Conservation (phyloP, 176 grass and related monocot genomes). For the Dendrocalamus sinicus region DNA sequence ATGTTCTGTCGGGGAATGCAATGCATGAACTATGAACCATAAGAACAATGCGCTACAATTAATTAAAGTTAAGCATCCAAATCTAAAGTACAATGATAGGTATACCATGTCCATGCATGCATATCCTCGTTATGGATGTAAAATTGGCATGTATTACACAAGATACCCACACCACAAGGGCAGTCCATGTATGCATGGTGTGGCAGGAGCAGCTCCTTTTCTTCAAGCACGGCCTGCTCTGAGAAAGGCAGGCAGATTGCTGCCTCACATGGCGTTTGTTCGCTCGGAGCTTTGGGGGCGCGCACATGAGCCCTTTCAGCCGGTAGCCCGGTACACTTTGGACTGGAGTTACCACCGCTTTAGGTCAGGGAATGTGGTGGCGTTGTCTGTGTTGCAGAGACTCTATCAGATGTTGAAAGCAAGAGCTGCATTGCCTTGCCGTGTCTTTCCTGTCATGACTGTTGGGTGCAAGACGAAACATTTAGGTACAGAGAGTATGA, state of each 20-base stretch:
- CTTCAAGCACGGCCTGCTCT: slow-evolving; percentile 2
- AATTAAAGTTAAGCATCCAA: not conserved
- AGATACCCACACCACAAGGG: not conserved
- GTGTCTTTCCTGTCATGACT: too few relatives aligned
- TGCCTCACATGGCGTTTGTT: slow-evolving; percentile 26
- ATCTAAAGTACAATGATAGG: not conserved
- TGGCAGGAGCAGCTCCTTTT: slow-evolving; percentile 1
- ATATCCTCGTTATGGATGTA: not conserved
- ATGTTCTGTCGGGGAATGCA: not conserved
- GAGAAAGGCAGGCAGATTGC: slow-evolving; percentile 45
- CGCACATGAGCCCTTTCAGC: not conserved
- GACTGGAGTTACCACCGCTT: not conserved
- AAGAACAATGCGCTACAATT: slow-evolving; percentile 10
- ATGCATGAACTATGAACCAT: not conserved
- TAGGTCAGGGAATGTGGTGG: not conserved
- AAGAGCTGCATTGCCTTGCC: not conserved
- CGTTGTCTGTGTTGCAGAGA: not conserved
- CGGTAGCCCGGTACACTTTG: not conserved
- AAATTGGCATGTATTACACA: not conserved
- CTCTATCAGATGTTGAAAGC: not conserved
- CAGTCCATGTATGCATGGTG: not conserved
- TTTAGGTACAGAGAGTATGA: too few relatives aligned
- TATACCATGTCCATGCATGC: not conserved
- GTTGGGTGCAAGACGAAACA: too few relatives aligned
- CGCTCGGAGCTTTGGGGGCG: not conserved